Base-by-base conservation (phyloP, 1,284 basidiomycete species). In the Tilletia setariae region DNA sequence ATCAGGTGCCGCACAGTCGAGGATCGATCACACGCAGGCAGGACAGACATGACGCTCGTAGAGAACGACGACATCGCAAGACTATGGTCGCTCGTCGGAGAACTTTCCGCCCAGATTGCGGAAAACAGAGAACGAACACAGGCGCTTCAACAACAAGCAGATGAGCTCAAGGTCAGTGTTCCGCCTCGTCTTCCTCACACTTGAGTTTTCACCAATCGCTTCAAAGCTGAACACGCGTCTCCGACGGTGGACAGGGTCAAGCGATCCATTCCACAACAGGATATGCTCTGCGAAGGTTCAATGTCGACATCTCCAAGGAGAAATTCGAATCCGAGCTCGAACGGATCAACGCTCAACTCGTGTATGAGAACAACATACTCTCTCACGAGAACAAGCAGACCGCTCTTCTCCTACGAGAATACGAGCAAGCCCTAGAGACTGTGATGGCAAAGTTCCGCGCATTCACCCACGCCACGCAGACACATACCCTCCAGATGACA, bases 401-500 rank as follows among this genome's bases (percentile, higher is more conserved):
- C 35, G 90, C 90, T 69, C 82, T 88, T 30, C 86, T 98, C 30
- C 85, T 98, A 68, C 94, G 94, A 77, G 96, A 98, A 83, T 95
- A 96, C 82, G 95, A 98, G 83, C 86, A 87, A 71, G 97, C 94
- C 0, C 87, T 98, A 84, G 94, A 98, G 80, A 93, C 90, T 43
- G 91, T 98, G 81, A 98, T 98, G 95, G 85, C 88, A 69, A 97
- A 97, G 84, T 98, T 98, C 83, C 88, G 94, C 65, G 90, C 90
- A 71, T 91, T 97, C 79, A 46, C 97, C 91, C 86, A 91, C 74
- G 91, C 95, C 19, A 92, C 93, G 0, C 92, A 95, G 79, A 90
- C 91, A 75, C 93, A 98, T 82, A 93, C 96, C 77, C 86, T 92
- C 13, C 91, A 90, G 0, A 85, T 98, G 15, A 91, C 91, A 66